Percentiles rank a stretch among this genome's conserved stretches.
Evolutionary conservation across 2,329 filamentous ascomycete genomes (phyloP).

Genomic region (Pyrenochaeta sp.): DNA sequence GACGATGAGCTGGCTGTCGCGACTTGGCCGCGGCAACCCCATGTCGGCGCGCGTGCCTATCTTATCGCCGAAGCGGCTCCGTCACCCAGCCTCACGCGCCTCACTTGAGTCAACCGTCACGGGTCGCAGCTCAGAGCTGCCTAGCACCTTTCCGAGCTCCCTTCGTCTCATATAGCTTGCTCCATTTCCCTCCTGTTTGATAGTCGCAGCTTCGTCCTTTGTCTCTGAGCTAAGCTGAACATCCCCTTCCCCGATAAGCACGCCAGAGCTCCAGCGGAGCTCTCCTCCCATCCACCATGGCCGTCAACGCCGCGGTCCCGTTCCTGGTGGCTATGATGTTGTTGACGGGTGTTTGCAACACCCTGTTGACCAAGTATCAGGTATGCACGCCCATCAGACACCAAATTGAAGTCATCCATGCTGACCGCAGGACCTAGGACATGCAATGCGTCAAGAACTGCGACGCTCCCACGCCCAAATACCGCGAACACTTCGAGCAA

Average conservation of each 20-base stretch:
- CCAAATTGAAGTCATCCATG: neutral
- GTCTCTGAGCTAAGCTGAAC: neutral
- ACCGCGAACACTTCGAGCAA: slow-evolving; percentile 83
- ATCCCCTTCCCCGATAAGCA: slow-evolving; percentile 16
- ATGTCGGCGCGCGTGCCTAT: slow-evolving; percentile 17
- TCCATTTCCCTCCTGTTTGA: slow-evolving; percentile 9
- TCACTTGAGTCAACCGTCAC: slow-evolving; percentile 34
- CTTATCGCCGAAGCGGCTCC: slow-evolving; percentile 35
- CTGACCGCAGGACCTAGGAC: slow-evolving; percentile 65
- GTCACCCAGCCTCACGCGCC: slow-evolving; percentile 42
- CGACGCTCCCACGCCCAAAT: slow-evolving; percentile 70
- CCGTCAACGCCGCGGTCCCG: slow-evolving; percentile 75
- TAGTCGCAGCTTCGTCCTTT: slow-evolving; percentile 18
- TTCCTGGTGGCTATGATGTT: slow-evolving; percentile 96
- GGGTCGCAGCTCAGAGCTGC: slow-evolving; percentile 34
- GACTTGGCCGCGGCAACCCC: neutral
- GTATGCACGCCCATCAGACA: slow-evolving; percentile 56
- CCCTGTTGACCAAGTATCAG: slow-evolving; percentile 95
- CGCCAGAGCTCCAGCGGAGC: slow-evolving; percentile 6
- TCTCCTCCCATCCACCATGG: slow-evolving; percentile 62
- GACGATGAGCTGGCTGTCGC: neutral
- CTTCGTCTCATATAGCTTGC: slow-evolving; percentile 4
- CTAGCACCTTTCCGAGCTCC: slow-evolving; percentile 16
- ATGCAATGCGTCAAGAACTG: slow-evolving; percentile 97
- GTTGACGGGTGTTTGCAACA: slow-evolving; percentile 95